Percentiles rank a stretch among this genome's conserved stretches.
phyloP scores from a whole-genome alignment of 23 red algal genomes.

The Gracilaria gracilis region DNA sequence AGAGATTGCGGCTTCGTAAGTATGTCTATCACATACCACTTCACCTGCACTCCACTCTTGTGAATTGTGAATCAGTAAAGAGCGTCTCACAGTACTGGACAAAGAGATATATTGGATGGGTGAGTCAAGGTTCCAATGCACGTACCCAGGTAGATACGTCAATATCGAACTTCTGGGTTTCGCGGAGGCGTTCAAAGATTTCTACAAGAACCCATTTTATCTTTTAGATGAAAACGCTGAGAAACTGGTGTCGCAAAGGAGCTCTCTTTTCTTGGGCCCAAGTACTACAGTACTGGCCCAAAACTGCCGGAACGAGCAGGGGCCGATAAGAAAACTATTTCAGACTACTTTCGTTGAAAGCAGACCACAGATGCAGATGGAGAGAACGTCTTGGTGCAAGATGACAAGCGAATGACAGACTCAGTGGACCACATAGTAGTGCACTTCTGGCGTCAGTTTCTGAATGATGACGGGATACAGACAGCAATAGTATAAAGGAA shows the following conservation, averaged over 20 bases:
- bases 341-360: too few species aligned
- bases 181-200: not conserved
- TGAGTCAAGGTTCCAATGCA: not conserved
- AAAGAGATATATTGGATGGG: slow-evolving; percentile 19
- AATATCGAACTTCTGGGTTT: not conserved
- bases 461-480: too few species aligned
- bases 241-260: not conserved
- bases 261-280: not conserved
- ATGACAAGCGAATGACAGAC: too few species aligned
- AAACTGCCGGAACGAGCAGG: not conserved
- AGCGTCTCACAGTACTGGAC: slow-evolving; percentile 25
- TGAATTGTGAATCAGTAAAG: not conserved
- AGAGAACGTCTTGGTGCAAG: too few species aligned
- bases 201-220: not conserved
- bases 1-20: not conserved
- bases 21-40: slow-evolving; percentile 25
- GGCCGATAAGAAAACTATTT: not conserved
- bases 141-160: not conserved
- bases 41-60: not conserved
- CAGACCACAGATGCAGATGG: too few species aligned
- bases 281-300: not conserved
- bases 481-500: too few species aligned
- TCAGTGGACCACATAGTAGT: too few species aligned
- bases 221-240: not conserved
- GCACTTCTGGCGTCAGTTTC: too few species aligned